Percentiles rank a stretch among this genome's conserved stretches.
Conservation (phyloP, 2,329 filamentous ascomycete genomes). For the Calonectria pteridis region DNA sequence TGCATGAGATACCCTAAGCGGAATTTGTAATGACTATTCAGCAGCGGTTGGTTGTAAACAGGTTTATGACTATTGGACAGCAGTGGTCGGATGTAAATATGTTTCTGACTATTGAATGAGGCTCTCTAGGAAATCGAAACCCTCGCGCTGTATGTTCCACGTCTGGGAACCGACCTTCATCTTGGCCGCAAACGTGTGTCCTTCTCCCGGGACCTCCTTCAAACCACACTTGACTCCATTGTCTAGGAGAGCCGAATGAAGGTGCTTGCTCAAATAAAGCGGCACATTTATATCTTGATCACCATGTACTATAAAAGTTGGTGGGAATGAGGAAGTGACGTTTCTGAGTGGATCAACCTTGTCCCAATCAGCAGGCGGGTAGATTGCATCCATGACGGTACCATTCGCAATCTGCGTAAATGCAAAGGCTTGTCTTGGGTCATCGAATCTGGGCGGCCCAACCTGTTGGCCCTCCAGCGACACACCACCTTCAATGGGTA, state of each 20-base stretch:
- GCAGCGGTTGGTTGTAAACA: not conserved
- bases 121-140: constrained; percentile 57
- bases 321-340: constrained; percentile 45
- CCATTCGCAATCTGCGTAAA: constrained; percentile 56
- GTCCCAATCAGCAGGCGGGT: constrained; percentile 39
- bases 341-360: constrained; percentile 52
- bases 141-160: constrained; percentile 51
- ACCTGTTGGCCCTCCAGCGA: constrained; percentile 55
- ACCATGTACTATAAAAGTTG: constrained; percentile 58
- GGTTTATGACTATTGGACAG: not conserved
- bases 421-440: constrained; percentile 54
- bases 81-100: too few relatives aligned
- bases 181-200: constrained; percentile 57
- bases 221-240: constrained; percentile 51
- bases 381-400: constrained; percentile 51
- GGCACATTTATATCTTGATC: constrained; percentile 54
- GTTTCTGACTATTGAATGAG: constrained; percentile 22
- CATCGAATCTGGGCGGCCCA: constrained; percentile 50
- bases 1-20: not conserved
- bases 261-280: constrained; percentile 48
- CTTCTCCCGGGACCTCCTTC: constrained; percentile 54
- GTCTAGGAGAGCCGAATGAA: constrained; percentile 44
- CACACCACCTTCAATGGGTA: constrained; percentile 53
- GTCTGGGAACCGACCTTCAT: constrained; percentile 54
- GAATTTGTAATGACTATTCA: not conserved